These are phyloP conservation scores for Syzygium malaccense DNA, from an alignment of 441 rosid genomes.

Conservation along the genomic window DNA sequence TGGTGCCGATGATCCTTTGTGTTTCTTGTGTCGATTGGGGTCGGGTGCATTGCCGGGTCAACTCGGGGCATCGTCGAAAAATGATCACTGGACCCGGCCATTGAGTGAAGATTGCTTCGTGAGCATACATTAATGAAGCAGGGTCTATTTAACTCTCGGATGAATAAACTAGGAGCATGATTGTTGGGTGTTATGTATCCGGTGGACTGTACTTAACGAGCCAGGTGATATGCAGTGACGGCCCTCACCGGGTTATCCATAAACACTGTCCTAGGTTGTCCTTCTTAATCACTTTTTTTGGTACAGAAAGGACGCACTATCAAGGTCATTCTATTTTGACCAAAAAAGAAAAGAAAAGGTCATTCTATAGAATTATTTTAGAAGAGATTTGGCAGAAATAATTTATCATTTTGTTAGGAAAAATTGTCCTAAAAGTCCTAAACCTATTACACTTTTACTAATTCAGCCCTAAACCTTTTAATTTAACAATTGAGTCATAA, in stretches of 20 bases:
- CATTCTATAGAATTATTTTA: neutral
- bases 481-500: too few species aligned
- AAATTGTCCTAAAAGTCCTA: too few species aligned
- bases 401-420: neutral
- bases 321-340: neutral
- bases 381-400: neutral
- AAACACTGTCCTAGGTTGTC: neutral
- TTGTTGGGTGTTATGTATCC: neutral
- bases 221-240: neutral
- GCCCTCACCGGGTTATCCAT: neutral
- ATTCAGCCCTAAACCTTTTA: too few species aligned
- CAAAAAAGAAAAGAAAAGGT: too few species aligned
- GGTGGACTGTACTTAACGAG: neutral
- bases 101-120: neutral
- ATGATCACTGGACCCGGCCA: neutral
- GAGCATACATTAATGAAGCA: neutral
- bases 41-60: slow-evolving; percentile 16
- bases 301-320: neutral
- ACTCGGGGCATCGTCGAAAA: neutral
- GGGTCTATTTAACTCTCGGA: neutral
- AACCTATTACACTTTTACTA: too few species aligned
- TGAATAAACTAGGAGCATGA: neutral
- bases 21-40: neutral
- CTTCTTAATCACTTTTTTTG: neutral
- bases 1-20: slow-evolving; percentile 18